Base-by-base conservation (phyloP, 805 yeast genomes). In the Saccharomycopsis schoenii region DNA sequence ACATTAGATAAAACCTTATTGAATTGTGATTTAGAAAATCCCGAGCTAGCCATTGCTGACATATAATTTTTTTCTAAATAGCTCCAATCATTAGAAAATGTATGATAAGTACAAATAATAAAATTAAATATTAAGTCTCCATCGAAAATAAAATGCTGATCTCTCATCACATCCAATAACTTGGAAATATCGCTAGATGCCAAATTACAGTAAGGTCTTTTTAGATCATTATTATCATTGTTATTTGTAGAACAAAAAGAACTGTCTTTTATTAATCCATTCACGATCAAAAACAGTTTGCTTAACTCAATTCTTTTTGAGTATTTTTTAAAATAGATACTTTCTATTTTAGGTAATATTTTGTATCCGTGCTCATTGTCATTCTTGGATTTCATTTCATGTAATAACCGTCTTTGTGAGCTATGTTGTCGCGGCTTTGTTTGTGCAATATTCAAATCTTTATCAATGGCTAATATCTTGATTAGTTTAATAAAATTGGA, bases 381-480 rank as follows among this genome's bases (percentile, higher is more conserved):
- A 57, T 41, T 57, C n/a, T 36, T 52, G n/a, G 56, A 34, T 6
- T 52, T 52, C 11, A 17, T 34, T 9, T 52, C 41, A 9, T 17
- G 14, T 29, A 19, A 15, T n/a, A 29, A 24, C 8, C 36, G 50
- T 19, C 36, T 42, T 21, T 56, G 50, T 21, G 15, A 39, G 43
- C n/a, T 56, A 24, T 24, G 14, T 14, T 40, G 24, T 24, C 50
- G 36, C 4, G 50, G 29, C 24, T 25, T 57, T 19, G 21, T 24
- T 40, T 51, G 54, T 6, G n/a, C 17, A 6, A 47, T 36, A 17
- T 39, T 59, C 15, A 47, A 55, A 37, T 41, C 57, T 6, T 55
- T 43, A 37, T 62, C 58, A 12, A 62, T 51, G n/a, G 65, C 57
- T 14, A 62, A 50, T 8, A 62, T 42, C 14, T 43, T 58, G 37